Base-by-base conservation (phyloP, 352 stramenopile genomes). In the Phytophthora aleatoria region DNA sequence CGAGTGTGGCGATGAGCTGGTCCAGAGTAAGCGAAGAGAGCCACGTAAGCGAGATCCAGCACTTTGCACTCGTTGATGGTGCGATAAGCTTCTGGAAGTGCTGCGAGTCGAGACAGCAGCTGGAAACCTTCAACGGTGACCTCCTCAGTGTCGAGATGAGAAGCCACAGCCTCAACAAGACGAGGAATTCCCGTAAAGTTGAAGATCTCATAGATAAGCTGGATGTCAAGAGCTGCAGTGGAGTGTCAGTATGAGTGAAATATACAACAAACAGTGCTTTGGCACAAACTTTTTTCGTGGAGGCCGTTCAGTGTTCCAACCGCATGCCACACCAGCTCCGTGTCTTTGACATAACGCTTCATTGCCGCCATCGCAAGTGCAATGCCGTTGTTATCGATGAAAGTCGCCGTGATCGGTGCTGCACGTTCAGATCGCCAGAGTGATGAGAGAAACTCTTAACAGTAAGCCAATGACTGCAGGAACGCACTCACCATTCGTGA, bases 81-180 rank as follows among this genome's bases (percentile, higher is more conserved):
- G 11, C 63, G 62, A 43, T 78, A 87, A 0, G 77, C 73, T 13
- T 90, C 73, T 1, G 65, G 73, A 3, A 88, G 54, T 8, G 54
- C 50, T 0, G 82, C 84, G 2, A 93, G 57, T 4, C 77, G 73
- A 33, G 79, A 61, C 4, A 93, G 77, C 10, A 93, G 61, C 43
- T 89, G 84, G 39, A 93, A 90, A 1, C 84, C 82, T 62, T 93
- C 84, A 6, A 93, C 77, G 0, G 75, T 79, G 44, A 93, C 83
- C 48, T 93, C 84, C 43, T 91, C 84, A 0, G 83, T 89, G 57
- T 90, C 80, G 15, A 93, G 47, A 63, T 93, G 84, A 6, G 60
- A 71, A 7, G 84, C 80, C n/a, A 93, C 63, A 0, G 79, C 82
- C 55, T 90, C 82, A 15, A 91, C 84, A 27, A 91, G 71, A 0